These are phyloP conservation scores for Crepidotus variabilis DNA, from an alignment of 768 basidiomycete species.

Conservation along the genomic window DNA sequence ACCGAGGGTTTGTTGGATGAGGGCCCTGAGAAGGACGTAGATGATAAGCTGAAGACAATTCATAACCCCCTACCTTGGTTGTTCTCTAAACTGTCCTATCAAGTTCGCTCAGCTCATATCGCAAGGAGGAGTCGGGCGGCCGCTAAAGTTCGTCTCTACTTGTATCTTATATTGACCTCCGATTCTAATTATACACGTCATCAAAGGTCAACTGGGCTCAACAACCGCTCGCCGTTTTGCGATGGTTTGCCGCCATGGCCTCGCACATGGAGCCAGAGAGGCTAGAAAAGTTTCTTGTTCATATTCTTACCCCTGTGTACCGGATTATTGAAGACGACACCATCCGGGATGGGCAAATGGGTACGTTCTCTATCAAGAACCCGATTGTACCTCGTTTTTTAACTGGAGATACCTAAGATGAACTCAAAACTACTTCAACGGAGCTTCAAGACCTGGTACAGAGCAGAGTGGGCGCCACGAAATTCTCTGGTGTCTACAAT, in stretches of 20 bases:
- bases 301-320: constrained; percentile 84
- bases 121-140: constrained; percentile 54
- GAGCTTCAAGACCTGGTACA: constrained; percentile 90
- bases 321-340: constrained; percentile 86
- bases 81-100: constrained; percentile 91
- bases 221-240: constrained; percentile 74
- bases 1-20: constrained; percentile 24
- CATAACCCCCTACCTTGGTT: constrained; percentile 79
- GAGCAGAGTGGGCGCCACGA: constrained; percentile 80
- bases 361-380: constrained; percentile 36
- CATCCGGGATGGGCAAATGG: constrained; percentile 73
- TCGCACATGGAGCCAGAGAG: constrained; percentile 57
- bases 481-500: constrained; percentile 77
- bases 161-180: constrained; percentile 2
- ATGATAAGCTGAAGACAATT: constrained; percentile 25
- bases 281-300: constrained; percentile 70
- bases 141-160: constrained; percentile 35
- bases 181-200: background rate
- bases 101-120: constrained; percentile 74
- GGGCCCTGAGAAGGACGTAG: constrained; percentile 15
- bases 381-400: background rate
- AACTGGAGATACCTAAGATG: constrained; percentile 47
- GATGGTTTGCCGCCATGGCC: constrained; percentile 93
- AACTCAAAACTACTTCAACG: constrained; percentile 72
- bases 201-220: constrained; percentile 76